Evolutionary conservation across 192 early-diverging fungal genomes (phyloP).

Genomic region (Piromyces sp.): DNA sequence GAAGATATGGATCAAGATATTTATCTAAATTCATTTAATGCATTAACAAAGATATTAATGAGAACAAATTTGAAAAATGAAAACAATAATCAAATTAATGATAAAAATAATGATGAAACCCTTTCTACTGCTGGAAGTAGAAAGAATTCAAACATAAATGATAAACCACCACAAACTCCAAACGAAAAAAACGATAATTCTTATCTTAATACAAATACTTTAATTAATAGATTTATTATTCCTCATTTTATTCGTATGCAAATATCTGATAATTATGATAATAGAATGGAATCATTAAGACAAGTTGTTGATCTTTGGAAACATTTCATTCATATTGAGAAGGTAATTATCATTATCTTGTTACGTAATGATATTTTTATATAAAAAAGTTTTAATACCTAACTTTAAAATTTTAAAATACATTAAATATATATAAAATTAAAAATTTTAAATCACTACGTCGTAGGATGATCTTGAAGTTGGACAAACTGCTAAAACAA

Average conservation of each 20-base stretch:
- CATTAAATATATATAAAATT: too few species aligned
- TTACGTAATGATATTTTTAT: too few species aligned
- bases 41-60: not conserved
- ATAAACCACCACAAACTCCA: not conserved
- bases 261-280: not conserved
- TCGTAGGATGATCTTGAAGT: not conserved
- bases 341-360: not conserved
- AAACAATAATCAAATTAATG: not conserved
- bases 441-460: too few species aligned
- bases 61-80: not conserved
- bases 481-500: not conserved
- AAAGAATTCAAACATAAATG: not conserved
- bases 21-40: not conserved
- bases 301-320: not conserved
- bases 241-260: not conserved
- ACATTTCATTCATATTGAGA: not conserved
- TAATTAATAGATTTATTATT: not conserved
- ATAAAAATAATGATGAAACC: not conserved
- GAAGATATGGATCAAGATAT: not conserved
- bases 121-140: not conserved
- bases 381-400: too few species aligned
- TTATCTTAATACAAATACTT: not conserved
- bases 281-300: not conserved
- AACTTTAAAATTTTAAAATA: too few species aligned
- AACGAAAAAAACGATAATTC: not conserved